A percentile compares a stretch with the other conserved stretches of the same genome.
Evolutionary conservation across 345 rosid species (phyloP).

Genomic region (Psidium guajava): DNA sequence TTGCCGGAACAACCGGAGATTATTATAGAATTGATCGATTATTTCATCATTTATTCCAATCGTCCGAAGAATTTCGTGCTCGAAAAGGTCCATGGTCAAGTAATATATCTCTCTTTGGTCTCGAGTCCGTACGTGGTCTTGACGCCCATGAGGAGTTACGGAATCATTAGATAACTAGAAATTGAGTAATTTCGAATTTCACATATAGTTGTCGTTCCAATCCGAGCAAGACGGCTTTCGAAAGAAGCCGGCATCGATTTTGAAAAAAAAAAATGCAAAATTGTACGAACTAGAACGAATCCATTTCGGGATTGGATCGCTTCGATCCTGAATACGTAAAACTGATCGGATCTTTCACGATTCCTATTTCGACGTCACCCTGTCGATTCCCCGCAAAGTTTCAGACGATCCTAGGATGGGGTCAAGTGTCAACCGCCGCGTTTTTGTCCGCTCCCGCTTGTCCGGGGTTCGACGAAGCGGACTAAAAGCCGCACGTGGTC

Average conservation of each 20-base stretch:
- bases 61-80: not conserved
- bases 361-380: accelerated
- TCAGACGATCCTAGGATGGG: not conserved
- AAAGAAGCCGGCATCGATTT: too few relatives aligned
- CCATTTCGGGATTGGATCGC: too few relatives aligned
- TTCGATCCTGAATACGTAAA: not conserved
- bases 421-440: not conserved
- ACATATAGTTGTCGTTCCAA: too few relatives aligned
- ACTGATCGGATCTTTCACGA: not conserved
- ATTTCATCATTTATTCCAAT: not conserved
- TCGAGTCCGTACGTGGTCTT: not conserved
- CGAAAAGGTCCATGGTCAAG: not conserved
- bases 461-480: not conserved
- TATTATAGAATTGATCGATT: not conserved
- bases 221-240: too few relatives aligned
- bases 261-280: too few relatives aligned
- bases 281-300: too few relatives aligned
- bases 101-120: too few relatives aligned
- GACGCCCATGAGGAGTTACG: not conserved
- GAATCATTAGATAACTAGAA: not conserved
- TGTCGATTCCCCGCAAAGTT: not conserved
- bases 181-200: too few relatives aligned
- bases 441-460: not conserved
- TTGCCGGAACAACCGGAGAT: not conserved
- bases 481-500: too few relatives aligned